Evolutionary conservation across 805 yeast genomes (phyloP), one percentile per base, ranked within the genome.

Genomic region (Hanseniaspora jakobsenii): DNA sequence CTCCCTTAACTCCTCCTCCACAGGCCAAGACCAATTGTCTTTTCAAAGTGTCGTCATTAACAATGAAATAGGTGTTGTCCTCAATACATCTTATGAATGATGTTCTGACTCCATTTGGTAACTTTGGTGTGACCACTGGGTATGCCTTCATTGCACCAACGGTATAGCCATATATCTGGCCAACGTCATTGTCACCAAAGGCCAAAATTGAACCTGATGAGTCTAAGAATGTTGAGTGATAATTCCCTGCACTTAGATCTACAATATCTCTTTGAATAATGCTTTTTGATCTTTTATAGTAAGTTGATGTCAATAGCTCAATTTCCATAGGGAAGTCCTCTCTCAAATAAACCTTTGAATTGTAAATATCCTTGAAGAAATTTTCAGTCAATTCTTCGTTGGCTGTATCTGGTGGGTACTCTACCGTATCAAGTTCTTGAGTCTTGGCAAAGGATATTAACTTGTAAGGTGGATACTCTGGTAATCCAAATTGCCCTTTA

Each of bases 1-100:
- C 93, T 14, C 97, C 98, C 53, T 73, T 71, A 42, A 80, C 58
- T 4, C 96, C 95, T 54, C 77, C 77, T 17, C 98, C 98, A 65
- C 86, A 78, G 2, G 84, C 69, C 51, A 80, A 66, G 38, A 64
- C 62, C 22, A 64, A 31, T 41, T 53, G 52, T 27, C 56, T 54
- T 13, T 48, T 44, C 31, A 50, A 46, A n/a, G 47, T 48, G 21
- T 53, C 48, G 22, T 58, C 58, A 10, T 56, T 57, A 38, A 69
- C 59, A 4, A 68, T 62, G 18, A 75, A 72, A 61, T 66, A 77
- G 1, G 79, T 68, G 1, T 89, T 69, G 24, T 75, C 76, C 32
- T 80, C 81, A 29, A 83, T 78, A 12, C 94, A 89, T n/a, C 69
- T 68, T 8, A 84, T 72, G 21, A 70, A 66, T 1, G 60, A 54